Evolutionary conservation across 1,284 basidiomycete genomes (phyloP).

Genomic region (Naganishia albida): DNA sequence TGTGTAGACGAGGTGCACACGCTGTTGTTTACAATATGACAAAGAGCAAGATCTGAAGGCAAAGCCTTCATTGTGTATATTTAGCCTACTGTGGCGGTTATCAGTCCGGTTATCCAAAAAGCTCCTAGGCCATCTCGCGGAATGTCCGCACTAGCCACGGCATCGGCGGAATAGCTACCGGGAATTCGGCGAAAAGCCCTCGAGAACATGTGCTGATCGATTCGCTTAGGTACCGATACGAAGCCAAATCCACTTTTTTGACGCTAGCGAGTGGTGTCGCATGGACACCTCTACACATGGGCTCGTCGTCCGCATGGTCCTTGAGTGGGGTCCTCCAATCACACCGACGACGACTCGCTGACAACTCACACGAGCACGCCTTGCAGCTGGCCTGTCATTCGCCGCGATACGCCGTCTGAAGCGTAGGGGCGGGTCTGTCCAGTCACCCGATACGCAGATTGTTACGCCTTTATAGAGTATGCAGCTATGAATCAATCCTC

Average conservation of each 20-base stretch:
- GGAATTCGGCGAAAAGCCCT: slow-evolving; percentile 1
- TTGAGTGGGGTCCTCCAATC: not conserved
- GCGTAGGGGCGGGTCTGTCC: not conserved
- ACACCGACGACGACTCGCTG: not conserved
- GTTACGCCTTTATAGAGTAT: not conserved
- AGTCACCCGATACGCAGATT: not conserved
- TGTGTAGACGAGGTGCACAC: too few species aligned
- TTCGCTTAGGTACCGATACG: not conserved
- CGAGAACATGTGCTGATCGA: slow-evolving; percentile 5
- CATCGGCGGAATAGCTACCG: not conserved
- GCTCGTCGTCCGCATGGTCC: not conserved
- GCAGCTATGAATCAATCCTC: not conserved
- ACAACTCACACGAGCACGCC: too few species aligned
- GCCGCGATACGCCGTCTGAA: too few species aligned
- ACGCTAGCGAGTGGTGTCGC: not conserved
- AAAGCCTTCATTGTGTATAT: too few species aligned
- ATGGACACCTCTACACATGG: slow-evolving; percentile 2
- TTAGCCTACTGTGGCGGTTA: too few species aligned
- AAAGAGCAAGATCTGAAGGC: too few species aligned
- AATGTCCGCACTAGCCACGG: too few species aligned
- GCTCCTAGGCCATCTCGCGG: too few species aligned
- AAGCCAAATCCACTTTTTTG: too few species aligned
- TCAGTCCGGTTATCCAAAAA: too few species aligned
- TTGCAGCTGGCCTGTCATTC: too few species aligned
- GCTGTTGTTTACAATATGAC: too few species aligned